A percentile compares a stretch with the other conserved stretches of the same genome.
These are phyloP conservation scores for Coriolopsis trogii DNA, from an alignment of 1,284 basidiomycete species.

Conservation along the genomic window DNA sequence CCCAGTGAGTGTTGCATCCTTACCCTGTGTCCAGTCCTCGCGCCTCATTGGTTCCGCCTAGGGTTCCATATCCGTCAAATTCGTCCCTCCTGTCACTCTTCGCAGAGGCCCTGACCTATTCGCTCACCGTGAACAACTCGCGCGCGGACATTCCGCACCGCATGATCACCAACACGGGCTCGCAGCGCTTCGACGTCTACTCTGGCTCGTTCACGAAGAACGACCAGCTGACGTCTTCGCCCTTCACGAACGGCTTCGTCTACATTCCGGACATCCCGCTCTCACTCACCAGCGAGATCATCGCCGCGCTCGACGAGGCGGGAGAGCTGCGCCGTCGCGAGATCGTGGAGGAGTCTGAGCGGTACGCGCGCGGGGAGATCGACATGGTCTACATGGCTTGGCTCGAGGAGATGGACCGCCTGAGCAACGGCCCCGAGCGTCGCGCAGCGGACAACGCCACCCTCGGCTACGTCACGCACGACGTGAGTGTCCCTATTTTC, in stretches of 20 bases:
- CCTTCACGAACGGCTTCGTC: constrained; percentile 62
- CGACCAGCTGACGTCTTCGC: constrained; percentile 75
- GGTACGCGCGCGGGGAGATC: constrained; percentile 54
- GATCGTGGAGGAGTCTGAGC: constrained; percentile 35
- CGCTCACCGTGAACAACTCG: constrained; percentile 63
- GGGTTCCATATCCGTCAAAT: constrained; percentile 68
- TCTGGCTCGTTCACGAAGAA: constrained; percentile 75
- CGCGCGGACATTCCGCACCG: constrained; percentile 61
- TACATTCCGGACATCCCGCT: constrained; percentile 58
- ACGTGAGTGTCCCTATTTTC: constrained; percentile 46
- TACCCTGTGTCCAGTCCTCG: not conserved
- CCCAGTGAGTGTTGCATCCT: constrained; percentile 42
- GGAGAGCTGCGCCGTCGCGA: constrained; percentile 35
- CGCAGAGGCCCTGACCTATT: constrained; percentile 57
- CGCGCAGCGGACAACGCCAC: constrained; percentile 52
- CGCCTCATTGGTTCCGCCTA: constrained; percentile 22
- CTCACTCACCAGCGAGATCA: constrained; percentile 51
- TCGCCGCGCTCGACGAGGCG: constrained; percentile 54
- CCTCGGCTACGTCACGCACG: constrained; percentile 73
- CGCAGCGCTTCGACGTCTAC: constrained; percentile 75
- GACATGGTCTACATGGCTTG: constrained; percentile 53
- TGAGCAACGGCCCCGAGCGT: constrained; percentile 34
- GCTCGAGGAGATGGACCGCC: constrained; percentile 56
- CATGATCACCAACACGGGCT: constrained; percentile 75
- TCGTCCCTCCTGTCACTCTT: constrained; percentile 65